These are phyloP conservation scores for Heritiera littoralis DNA, from an alignment of 345 rosid species.

Conservation along the genomic window DNA sequence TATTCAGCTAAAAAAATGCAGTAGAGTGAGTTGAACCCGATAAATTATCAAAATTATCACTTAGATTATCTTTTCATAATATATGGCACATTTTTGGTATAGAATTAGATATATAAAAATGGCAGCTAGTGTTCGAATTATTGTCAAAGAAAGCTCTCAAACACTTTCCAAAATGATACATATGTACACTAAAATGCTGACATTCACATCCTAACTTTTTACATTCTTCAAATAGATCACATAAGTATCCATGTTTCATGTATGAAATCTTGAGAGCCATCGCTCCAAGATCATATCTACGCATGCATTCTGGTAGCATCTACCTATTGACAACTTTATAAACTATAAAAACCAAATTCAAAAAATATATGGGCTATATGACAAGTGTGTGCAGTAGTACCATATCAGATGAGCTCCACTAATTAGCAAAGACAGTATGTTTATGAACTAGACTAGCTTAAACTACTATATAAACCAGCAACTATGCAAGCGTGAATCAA, in stretches of 20 bases:
- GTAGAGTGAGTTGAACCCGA: neutral
- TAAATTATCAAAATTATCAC: neutral
- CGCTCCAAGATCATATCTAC: neutral
- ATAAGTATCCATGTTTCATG: neutral
- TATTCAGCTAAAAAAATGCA: conserved; percentile 1
- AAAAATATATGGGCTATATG: neutral
- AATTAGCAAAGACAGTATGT: neutral
- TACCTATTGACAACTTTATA: too few species aligned
- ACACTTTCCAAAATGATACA: conserved; percentile 1
- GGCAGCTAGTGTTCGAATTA: neutral
- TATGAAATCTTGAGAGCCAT: neutral
- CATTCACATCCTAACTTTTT: neutral
- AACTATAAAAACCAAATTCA: neutral
- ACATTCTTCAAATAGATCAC: neutral
- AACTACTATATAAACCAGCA: neutral
- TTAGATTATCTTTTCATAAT: neutral
- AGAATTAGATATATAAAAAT: neutral
- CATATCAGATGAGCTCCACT: neutral
- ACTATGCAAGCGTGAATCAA: neutral
- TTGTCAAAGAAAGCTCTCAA: conserved; percentile 3
- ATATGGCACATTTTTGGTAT: neutral
- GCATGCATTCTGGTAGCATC: too few species aligned
- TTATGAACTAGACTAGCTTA: neutral
- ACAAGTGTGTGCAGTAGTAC: neutral
- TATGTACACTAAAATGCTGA: neutral